Evolutionary conservation across 441 rosid genomes (phyloP).

Genomic region (Populus trichocarpa): DNA sequence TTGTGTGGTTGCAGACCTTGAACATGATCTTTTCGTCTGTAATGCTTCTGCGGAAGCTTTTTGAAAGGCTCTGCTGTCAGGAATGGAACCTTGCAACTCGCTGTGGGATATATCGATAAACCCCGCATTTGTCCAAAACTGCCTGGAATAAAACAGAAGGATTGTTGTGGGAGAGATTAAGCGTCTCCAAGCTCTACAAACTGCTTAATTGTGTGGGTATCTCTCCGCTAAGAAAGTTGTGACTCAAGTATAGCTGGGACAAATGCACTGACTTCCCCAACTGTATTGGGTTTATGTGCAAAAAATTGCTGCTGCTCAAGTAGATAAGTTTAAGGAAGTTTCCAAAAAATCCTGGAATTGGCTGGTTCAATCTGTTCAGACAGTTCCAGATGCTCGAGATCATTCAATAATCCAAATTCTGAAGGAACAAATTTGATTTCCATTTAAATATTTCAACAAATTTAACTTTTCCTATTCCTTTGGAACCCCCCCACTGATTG

Average conservation of each 20-base stretch:
- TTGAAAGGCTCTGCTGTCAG: conserved; percentile 23
- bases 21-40: neutral
- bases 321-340: neutral
- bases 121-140: neutral
- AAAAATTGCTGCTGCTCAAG: conserved; percentile 25
- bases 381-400: conserved; percentile 13
- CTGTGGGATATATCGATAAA: conserved; percentile 18
- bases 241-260: conserved; percentile 18
- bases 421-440: conserved; percentile 29
- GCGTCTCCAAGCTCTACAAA: conserved; percentile 14
- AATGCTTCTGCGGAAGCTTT: conserved; percentile 13
- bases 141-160: conserved; percentile 9
- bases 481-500: conserved; percentile 30
- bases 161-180: conserved; percentile 30
- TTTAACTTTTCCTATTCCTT: conserved; percentile 22
- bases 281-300: conserved; percentile 13
- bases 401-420: conserved; percentile 18
- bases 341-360: conserved; percentile 16
- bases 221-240: conserved; percentile 18
- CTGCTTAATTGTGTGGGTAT: conserved; percentile 7
- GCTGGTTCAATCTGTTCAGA: conserved; percentile 19
- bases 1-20: neutral
- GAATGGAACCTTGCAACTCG: conserved; percentile 22
- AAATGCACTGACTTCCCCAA: conserved; percentile 12
- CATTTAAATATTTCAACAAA: neutral